Base-by-base conservation (phyloP, 805 yeast genomes). In the Saccharomycopsis sp. region DNA sequence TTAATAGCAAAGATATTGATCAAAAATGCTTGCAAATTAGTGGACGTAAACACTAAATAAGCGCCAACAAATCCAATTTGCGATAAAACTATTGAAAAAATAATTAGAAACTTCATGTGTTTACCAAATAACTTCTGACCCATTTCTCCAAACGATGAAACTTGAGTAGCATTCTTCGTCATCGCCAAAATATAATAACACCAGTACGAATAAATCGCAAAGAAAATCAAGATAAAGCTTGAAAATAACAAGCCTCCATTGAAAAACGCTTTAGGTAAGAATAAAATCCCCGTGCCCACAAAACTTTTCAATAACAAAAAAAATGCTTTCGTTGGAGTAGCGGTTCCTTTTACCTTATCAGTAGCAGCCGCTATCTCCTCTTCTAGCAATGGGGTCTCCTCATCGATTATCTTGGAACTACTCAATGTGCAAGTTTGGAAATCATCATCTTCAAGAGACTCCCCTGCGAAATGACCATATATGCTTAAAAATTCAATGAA, bases 391-490 rank as follows among this genome's bases (percentile, higher is more conserved):
- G 65, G 59, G 1, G 59, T 45, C 7, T 35, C 47, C 40, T 63
- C 67, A 32, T 60, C 55, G 9, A 36, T 20, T 14, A 40, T 20
- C 32, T 45, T 6, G 69, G 68, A 2, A 65, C 55, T 20, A 64
- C 66, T 38, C 70, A 76, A 38, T 69, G 77, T 21, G 57, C 58
- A 64, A 67, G 54, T 47, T 47, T 58, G 54, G 43, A 67, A 74
- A 56, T 79, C 88, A 44, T 74, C 80, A 56, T 78, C 83, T 54
- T 82, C 90, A 43, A 84, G 70, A 32, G 79, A 76, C 61, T 84
- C 93, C 58, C 94, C 94, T 2, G 93, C 93, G 62, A 85, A 85
- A 65, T 85, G 90, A 4, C 94, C 94, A 60, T 85, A 85, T 5
- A 85, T 70, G 51, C 84, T 79, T 38, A 85, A 65, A 56, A 85